Percentiles rank a stretch among this genome's conserved stretches.
These are phyloP conservation scores for Colletotrichum simmondsii DNA, from an alignment of 2,329 filamentous ascomycete species.

Conservation along the genomic window DNA sequence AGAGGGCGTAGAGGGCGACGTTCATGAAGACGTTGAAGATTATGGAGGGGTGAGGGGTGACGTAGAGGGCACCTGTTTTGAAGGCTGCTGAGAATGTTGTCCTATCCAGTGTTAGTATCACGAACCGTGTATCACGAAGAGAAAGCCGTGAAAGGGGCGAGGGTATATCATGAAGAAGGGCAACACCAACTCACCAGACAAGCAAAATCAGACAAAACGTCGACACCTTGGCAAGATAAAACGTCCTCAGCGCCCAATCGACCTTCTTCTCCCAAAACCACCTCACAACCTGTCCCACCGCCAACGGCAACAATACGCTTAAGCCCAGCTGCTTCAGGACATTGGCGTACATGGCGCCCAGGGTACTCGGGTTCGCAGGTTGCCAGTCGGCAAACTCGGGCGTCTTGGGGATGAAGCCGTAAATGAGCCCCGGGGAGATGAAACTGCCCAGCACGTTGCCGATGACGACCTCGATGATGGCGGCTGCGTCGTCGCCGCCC, in stretches of 20 bases:
- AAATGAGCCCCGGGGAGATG: conserved; percentile 71
- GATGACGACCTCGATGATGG: conserved; percentile 75
- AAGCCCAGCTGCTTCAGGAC: conserved; percentile 77
- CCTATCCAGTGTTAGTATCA: conserved; percentile 52
- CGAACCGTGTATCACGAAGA: background rate
- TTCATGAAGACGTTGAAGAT: conserved; percentile 76
- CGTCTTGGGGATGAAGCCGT: conserved; percentile 66
- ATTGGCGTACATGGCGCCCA: conserved; percentile 71
- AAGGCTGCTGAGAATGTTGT: conserved; percentile 76
- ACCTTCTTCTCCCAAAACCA: conserved; percentile 61
- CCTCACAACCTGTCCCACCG: conserved; percentile 70
- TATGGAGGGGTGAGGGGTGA: conserved; percentile 68
- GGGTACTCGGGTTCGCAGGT: conserved; percentile 61
- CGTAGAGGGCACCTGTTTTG: conserved; percentile 69
- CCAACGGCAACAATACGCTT: conserved; percentile 73
- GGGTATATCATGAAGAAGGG: too few relatives aligned
- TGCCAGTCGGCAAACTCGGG: conserved; percentile 67
- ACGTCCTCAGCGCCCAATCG: conserved; percentile 61
- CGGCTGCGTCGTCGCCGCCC: conserved; percentile 73
- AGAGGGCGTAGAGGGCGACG: conserved; percentile 70
- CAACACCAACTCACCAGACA: conserved; percentile 53
- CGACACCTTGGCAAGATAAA: conserved; percentile 63
- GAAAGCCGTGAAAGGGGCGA: too few relatives aligned
- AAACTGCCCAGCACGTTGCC: conserved; percentile 78
- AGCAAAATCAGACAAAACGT: conserved; percentile 59